Evolutionary conservation across 208 protist genomes (phyloP).

Genomic region (Blechomonas ayalai): DNA sequence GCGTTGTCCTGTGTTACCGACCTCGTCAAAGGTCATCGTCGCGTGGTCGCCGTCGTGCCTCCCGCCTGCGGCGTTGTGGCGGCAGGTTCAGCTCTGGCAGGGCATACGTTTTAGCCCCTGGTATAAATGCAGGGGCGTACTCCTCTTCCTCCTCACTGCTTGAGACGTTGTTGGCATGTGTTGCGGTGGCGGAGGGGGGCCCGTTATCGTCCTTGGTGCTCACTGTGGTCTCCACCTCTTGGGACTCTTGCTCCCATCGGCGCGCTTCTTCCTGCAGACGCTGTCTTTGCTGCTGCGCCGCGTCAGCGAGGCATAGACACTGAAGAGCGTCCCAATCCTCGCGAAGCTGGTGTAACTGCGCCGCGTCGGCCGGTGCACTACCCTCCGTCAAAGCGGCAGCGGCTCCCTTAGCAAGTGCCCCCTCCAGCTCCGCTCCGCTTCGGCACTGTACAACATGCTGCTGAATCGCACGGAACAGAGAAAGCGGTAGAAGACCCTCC

Average conservation of each 20-base stretch:
- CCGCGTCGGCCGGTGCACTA: conserved; percentile 18
- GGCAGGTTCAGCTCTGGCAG: conserved; percentile 36
- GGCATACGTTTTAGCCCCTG: conserved; percentile 37
- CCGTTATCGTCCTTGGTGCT: neutral
- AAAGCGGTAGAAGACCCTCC: conserved; percentile 39
- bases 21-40: conserved; percentile 55
- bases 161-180: neutral
- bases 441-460: conserved; percentile 53
- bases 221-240: conserved; percentile 1
- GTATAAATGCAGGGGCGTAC: conserved; percentile 51
- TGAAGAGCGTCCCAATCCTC: conserved; percentile 54
- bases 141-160: conserved; percentile 23
- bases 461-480: conserved; percentile 27
- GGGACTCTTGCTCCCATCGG: too few species aligned
- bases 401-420: conserved; percentile 20
- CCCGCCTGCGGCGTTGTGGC: conserved; percentile 27
- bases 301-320: conserved; percentile 20
- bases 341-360: conserved; percentile 38
- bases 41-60: conserved; percentile 39
- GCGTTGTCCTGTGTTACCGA: too few species aligned
- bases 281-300: neutral
- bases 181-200: neutral
- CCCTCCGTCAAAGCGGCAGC: conserved; percentile 12
- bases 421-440: conserved; percentile 49
- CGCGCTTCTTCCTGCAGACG: too few species aligned